phyloP scores from a whole-genome alignment of 2,329 filamentous ascomycete genomes.

The Colletotrichum spaethianum region DNA sequence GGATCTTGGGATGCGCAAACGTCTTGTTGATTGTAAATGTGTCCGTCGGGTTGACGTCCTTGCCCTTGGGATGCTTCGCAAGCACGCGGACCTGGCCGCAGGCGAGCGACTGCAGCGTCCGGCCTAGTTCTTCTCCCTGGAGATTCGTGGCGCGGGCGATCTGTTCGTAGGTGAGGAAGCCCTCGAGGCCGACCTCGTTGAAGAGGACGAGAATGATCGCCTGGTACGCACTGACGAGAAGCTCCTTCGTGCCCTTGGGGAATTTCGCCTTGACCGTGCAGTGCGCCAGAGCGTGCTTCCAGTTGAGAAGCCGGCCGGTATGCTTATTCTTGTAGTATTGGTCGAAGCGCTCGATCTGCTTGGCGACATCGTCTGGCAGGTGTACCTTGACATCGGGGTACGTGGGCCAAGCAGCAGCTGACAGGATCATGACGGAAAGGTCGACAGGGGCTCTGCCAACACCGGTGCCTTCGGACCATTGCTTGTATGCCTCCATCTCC shows the following conservation, averaged over 20 bases:
- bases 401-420: conserved; percentile 90
- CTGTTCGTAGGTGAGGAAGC: conserved; percentile 80
- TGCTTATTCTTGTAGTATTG: conserved; percentile 91
- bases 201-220: conserved; percentile 92
- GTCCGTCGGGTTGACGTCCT: conserved; percentile 84
- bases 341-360: conserved; percentile 87
- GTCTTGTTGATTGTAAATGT: conserved; percentile 85
- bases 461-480: conserved; percentile 57
- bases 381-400: conserved; percentile 83
- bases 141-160: conserved; percentile 83
- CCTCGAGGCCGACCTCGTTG: conserved; percentile 76
- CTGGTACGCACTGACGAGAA: conserved; percentile 93
- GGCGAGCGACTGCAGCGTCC: conserved; percentile 94
- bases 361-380: conserved; percentile 81
- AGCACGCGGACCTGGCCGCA: conserved; percentile 91
- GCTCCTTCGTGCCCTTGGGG: conserved; percentile 84
- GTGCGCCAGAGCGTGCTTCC: conserved; percentile 95
- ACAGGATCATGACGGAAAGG: conserved; percentile 91
- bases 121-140: conserved; percentile 82
- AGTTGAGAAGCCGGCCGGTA: conserved; percentile 86
- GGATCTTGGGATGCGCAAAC: conserved; percentile 86
- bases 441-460: conserved; percentile 70
- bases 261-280: conserved; percentile 89
- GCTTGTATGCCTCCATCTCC: conserved; percentile 91
- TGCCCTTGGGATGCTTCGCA: conserved; percentile 85